Percentiles rank a stretch among this genome's conserved stretches.
These are phyloP conservation scores for Colletotrichum magnum DNA, from an alignment of 2,329 filamentous ascomycete genomes.

Conservation along the genomic window DNA sequence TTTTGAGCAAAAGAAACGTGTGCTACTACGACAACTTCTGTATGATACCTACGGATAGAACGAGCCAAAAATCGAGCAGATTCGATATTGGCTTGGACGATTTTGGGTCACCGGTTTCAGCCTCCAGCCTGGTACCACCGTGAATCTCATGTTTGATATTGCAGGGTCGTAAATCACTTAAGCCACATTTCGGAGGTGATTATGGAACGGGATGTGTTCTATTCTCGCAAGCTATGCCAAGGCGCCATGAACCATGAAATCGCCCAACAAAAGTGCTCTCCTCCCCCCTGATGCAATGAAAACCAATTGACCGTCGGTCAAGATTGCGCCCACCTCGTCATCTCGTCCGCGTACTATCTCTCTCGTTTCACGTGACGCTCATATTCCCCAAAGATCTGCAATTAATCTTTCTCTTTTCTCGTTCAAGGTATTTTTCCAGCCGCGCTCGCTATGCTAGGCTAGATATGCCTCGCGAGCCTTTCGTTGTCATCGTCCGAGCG, in stretches of 20 bases:
- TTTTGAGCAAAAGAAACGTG: slow-evolving; percentile 41
- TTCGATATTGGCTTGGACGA: slow-evolving; percentile 28
- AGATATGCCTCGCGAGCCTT: slow-evolving; percentile 7
- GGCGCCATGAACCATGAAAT: slow-evolving; percentile 3
- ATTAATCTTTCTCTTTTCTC: not conserved
- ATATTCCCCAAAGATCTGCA: not conserved
- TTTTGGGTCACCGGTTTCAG: not conserved
- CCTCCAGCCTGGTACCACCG: no score
- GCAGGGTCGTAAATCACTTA: no score
- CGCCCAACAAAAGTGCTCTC: not conserved
- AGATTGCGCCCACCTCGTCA: no score
- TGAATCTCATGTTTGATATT: not conserved
- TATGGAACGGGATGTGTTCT: slow-evolving; percentile 5
- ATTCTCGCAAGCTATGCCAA: slow-evolving; percentile 36
- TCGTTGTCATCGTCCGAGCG: slow-evolving; percentile 8
- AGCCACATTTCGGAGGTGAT: no score
- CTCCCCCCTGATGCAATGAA: slow-evolving; percentile 1
- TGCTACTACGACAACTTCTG: slow-evolving; percentile 46
- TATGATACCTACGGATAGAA: slow-evolving; percentile 51
- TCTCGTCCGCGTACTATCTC: no score
- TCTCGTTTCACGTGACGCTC: not conserved
- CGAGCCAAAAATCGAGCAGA: slow-evolving; percentile 40
- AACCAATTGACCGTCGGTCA: not conserved
- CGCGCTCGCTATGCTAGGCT: slow-evolving; percentile 13
- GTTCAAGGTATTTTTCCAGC: not conserved